Conservation (phyloP, 306 rosid species). For the Sicyos baderoa region DNA sequence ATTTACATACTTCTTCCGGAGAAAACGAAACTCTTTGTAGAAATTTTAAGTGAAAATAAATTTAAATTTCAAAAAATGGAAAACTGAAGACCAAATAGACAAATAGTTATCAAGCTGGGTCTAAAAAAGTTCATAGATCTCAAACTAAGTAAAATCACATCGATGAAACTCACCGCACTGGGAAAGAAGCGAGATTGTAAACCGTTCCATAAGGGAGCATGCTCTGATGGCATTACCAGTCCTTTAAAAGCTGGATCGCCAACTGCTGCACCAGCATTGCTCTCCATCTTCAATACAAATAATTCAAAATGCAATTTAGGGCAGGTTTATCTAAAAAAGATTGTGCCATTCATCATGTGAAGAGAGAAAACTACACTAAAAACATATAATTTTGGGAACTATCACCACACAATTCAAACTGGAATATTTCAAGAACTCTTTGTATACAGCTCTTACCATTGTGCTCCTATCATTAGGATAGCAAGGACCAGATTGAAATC, state of each 20-base stretch:
- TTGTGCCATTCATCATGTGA: constrained; percentile 17
- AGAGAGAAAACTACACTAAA: background rate
- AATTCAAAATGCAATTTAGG: constrained; percentile 17
- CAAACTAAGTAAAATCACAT: constrained; percentile 1
- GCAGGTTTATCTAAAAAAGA: constrained; percentile 9
- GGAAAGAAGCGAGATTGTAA: constrained; percentile 54
- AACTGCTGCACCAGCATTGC: constrained; percentile 32
- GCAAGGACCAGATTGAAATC: constrained; percentile 41
- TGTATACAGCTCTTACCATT: constrained; percentile 35
- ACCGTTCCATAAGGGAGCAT: constrained; percentile 51
- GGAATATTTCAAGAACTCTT: background rate
- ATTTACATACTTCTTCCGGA: no score
- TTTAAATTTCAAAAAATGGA: no score
- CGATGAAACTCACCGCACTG: constrained; percentile 45
- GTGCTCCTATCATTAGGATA: constrained; percentile 38
- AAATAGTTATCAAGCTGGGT: no score
- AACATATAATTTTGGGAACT: background rate
- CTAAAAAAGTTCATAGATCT: background rate
- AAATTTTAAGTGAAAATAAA: no score
- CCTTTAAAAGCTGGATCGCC: constrained; percentile 52
- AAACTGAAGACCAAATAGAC: no score
- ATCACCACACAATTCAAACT: background rate
- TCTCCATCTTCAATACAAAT: constrained; percentile 57
- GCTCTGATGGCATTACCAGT: constrained; percentile 45
- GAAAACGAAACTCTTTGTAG: no score